Conservation (phyloP, 139 green algal species). For the Dunaliella sp. region DNA sequence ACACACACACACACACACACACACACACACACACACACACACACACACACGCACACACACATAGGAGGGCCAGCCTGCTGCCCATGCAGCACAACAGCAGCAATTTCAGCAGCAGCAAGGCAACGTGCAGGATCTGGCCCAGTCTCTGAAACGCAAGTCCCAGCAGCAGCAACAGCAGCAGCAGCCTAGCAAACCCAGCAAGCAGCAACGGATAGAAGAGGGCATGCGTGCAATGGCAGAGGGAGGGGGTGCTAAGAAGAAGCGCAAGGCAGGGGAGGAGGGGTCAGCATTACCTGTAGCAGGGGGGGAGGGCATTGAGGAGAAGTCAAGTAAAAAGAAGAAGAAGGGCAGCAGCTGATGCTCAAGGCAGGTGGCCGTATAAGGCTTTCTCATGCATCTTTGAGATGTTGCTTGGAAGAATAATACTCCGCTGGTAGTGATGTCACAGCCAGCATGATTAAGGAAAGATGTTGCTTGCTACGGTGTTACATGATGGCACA, state of each 20-base stretch:
- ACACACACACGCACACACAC: neutral
- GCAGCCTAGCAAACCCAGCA: constrained; percentile 27
- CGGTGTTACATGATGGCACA: no score
- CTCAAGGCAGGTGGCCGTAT: no score
- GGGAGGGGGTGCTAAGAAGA: neutral
- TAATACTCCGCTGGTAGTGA: no score
- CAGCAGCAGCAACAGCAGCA: constrained; percentile 20
- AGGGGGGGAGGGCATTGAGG: neutral
- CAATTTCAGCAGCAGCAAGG: constrained; percentile 1
- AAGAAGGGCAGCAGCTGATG: neutral
- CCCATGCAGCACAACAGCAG: neutral
- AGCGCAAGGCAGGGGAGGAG: neutral
- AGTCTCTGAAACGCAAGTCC: constrained; percentile 57
- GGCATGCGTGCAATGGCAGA: neutral
- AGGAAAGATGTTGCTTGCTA: no score
- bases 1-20: no score
- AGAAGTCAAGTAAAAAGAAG: neutral
- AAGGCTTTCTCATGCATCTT: no score
- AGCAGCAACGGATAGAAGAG: constrained; percentile 12
- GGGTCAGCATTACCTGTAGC: no score
- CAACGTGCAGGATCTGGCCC: constrained; percentile 37
- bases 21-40: no score
- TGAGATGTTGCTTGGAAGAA: no score
- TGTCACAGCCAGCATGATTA: no score
- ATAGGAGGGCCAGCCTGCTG: neutral